Evolutionary conservation across 306 rosid genomes (phyloP), one percentile per base, ranked within the genome.

Genomic region (Trichosanthes truncata): DNA sequence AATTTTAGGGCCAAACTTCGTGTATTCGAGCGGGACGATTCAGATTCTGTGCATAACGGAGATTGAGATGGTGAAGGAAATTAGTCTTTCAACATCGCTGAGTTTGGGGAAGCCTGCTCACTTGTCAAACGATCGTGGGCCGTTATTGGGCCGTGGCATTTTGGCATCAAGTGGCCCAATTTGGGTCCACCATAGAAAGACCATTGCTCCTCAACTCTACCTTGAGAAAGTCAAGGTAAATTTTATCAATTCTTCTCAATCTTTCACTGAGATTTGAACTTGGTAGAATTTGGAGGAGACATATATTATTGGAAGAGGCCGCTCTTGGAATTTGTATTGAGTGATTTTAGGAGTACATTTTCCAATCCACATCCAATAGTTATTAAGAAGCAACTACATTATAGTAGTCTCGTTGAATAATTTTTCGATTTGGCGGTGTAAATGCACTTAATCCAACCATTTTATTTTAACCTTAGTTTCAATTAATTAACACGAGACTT

Each of bases 161-260:
- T 45, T 81, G 41, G 33, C 87, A 2, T 79, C 88, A 2, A 85
- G 53, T 48, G 90, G 90, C 38, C 81, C 79, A 38, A 29, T 72
- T 76, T 87, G 90, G 88, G 84, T 78, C 40, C 85, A 85, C 69
- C 85, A 85, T 18, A 85, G 84, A 75, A 87, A 81, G 67, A 85
- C 82, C 12, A 83, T 87, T 57, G 82, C 84, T 73, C 90, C 88
- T 55, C 81, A 81, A 77, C 76, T 87, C 41, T 87, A 79, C 72
- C 17, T 78, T 9, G 85, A 85, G 6, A 82, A 79, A 77, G 87
- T 87, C 69, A 85, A 87, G 82, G 90, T 87, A 82, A 31, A 31
- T n/a, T n/a, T 25, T 56, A 21, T 9, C 63, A 20, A 49, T 38
- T 38, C 41, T 38, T 38, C 7, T 38, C 1, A 38, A 38, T 38